Evolutionary conservation across 306 rosid species (phyloP), one percentile per base, ranked within the genome.

Genomic region (Heteromeles arbutifolia): DNA sequence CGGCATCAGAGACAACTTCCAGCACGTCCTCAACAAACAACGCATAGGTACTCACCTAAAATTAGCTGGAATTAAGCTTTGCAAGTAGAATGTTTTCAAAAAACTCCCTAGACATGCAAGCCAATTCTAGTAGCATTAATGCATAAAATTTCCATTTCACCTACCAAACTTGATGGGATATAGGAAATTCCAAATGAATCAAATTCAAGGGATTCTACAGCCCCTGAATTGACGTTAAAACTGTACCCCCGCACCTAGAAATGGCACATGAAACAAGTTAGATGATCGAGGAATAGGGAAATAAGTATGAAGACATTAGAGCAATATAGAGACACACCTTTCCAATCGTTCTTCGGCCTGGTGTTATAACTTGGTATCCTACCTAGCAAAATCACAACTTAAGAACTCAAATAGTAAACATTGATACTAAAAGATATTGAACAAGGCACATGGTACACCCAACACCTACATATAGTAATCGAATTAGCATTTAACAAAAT

Each of bases 21-120:
- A 95, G 84, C 48, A 95, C 91, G 62, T 95, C 98, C 85, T 89
- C 96, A 68, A 89, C 90, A 79, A 88, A 83, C 90, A 94, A 83
- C 79, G 96, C 92, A 86, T 92, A 95, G 70, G 98, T 89, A 82
- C 97, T 95, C 75, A 95, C 97, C 96, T 90, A 82, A 68, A 82
- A 79, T 50, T 4, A 67, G 19, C 34, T 3, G 29, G 32, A 52
- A 70, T 73, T 52, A 57, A 17, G 74, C 17, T 76, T 66, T 43
- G 65, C 44, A 77, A 28, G 31, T 25, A 25, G 59, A 61, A 78
- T n/a, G 61, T 45, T 4, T 22, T 14, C 18, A 58, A 21, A 74
- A 32, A 72, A 39, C 25, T n/a, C 34, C 18, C 66, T 25, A 13
- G 25, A 52, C 9, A 61, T 24, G 65, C 63, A 68, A 32, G 24